Conservation (phyloP, 2,329 filamentous ascomycete species). For the Xylaria sp. region DNA sequence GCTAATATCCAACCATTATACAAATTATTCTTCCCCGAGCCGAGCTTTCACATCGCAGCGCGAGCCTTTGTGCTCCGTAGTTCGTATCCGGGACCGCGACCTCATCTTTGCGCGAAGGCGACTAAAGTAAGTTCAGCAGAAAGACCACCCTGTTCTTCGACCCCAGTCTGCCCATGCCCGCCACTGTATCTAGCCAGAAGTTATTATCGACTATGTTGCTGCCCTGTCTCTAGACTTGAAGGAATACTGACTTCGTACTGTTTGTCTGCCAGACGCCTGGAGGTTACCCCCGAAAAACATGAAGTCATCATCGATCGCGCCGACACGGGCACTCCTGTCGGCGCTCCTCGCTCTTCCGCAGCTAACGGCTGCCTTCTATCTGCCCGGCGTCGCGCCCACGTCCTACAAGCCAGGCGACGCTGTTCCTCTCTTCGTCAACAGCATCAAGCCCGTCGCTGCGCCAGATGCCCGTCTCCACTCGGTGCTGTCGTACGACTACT, state of each 20-base stretch:
- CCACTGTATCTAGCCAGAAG: not conserved
- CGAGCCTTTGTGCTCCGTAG: slow-evolving; percentile 46
- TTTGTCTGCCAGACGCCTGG: slow-evolving; percentile 13
- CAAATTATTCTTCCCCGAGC: slow-evolving; percentile 2
- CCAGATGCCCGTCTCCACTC: slow-evolving; percentile 86
- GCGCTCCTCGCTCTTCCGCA: slow-evolving; percentile 64
- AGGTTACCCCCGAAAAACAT: slow-evolving; percentile 50
- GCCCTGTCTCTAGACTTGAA: not conserved
- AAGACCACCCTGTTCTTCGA: not conserved
- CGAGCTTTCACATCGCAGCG: slow-evolving; percentile 11
- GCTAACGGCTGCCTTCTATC: slow-evolving; percentile 83
- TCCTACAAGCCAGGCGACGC: slow-evolving; percentile 84
- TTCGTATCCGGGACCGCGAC: slow-evolving; percentile 38
- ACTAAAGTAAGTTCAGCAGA: slow-evolving; percentile 24
- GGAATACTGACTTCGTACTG: slow-evolving; percentile 9
- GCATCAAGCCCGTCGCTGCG: slow-evolving; percentile 85
- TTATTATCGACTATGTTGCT: not conserved
- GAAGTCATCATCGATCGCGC: slow-evolving; percentile 59
- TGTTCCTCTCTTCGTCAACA: slow-evolving; percentile 92
- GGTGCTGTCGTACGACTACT: slow-evolving; percentile 97
- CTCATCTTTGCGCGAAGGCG: slow-evolving; percentile 19
- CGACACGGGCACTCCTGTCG: slow-evolving; percentile 61
- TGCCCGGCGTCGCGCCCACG: slow-evolving; percentile 93
- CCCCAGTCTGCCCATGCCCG: not conserved
- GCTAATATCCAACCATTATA: not conserved